phyloP scores from a whole-genome alignment of 495 filamentous ascomycete species.

The Thozetella sp. region DNA sequence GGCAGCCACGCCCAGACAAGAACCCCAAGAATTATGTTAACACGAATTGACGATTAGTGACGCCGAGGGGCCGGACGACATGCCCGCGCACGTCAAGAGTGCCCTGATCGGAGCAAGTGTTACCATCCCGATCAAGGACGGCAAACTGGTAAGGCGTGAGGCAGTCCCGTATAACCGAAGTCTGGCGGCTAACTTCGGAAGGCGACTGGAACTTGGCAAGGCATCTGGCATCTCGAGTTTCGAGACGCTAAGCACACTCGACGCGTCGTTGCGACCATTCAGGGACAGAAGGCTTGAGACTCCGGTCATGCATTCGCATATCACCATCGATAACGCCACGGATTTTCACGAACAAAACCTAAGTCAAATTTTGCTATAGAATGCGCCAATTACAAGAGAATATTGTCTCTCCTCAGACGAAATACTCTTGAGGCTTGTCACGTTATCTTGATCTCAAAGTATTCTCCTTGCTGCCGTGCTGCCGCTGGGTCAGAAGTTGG shows the following conservation, averaged over 20 bases:
- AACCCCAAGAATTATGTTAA: slow-evolving; percentile 3
- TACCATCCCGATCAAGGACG: slow-evolving; percentile 86
- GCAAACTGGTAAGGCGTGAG: slow-evolving; percentile 68
- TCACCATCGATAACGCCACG: no score
- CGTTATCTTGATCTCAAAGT: no score
- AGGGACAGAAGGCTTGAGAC: slow-evolving; percentile 74
- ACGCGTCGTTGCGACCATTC: slow-evolving; percentile 88
- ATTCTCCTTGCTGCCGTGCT: no score
- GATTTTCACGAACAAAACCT: no score
- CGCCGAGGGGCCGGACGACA: slow-evolving; percentile 24
- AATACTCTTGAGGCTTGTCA: no score
- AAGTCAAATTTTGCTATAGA: no score
- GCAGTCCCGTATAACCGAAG: not conserved
- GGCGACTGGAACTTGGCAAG: slow-evolving; percentile 67
- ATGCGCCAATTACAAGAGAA: no score
- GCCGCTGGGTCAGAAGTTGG: no score
- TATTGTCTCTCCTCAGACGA: no score
- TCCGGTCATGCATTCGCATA: not conserved
- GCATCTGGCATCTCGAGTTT: slow-evolving; percentile 96
- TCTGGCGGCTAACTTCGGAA: slow-evolving; percentile 6
- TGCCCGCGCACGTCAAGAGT: slow-evolving; percentile 83
- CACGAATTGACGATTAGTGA: slow-evolving; percentile 6
- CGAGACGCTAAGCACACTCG: slow-evolving; percentile 72
- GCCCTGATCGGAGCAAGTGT: slow-evolving; percentile 86
- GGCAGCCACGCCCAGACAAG: slow-evolving; percentile 75